Evolutionary conservation across 163 green algal genomes (phyloP).

Genomic region (Prototheca cutis): DNA sequence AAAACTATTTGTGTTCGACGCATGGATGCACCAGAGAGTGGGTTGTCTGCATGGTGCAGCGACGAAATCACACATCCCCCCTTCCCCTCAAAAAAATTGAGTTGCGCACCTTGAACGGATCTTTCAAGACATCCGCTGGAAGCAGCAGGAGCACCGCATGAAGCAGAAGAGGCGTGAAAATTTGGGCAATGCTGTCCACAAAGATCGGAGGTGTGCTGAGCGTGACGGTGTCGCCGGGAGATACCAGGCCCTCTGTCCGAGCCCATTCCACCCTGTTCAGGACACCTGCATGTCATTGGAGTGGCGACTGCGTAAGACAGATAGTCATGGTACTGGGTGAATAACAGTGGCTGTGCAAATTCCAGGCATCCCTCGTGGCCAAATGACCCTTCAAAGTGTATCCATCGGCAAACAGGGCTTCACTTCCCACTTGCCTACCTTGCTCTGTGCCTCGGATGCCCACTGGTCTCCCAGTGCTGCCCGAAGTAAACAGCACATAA

Average conservation of each 20-base stretch:
- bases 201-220: slow-evolving; percentile 42
- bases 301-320: too few relatives aligned
- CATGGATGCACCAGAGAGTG: too few relatives aligned
- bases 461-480: slow-evolving; percentile 31
- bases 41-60: too few relatives aligned
- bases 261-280: background rate
- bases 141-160: background rate
- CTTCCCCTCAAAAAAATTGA: too few relatives aligned
- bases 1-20: too few relatives aligned
- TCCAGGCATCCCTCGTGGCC: too few relatives aligned
- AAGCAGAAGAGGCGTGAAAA: slow-evolving; percentile 24
- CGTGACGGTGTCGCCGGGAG: slow-evolving; percentile 1
- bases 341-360: too few relatives aligned
- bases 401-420: too few relatives aligned
- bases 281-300: background rate
- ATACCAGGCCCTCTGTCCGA: background rate
- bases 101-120: slow-evolving; percentile 2
- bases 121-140: background rate
- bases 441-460: background rate
- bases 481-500: slow-evolving; percentile 42
- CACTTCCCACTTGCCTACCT: too few relatives aligned
- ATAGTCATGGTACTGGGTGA: too few relatives aligned
- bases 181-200: slow-evolving; percentile 47
- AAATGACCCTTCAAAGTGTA: background rate
- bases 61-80: too few relatives aligned